Base-by-base conservation (phyloP, 768 basidiomycete genomes). In the Rhizopogon salebrosus region DNA sequence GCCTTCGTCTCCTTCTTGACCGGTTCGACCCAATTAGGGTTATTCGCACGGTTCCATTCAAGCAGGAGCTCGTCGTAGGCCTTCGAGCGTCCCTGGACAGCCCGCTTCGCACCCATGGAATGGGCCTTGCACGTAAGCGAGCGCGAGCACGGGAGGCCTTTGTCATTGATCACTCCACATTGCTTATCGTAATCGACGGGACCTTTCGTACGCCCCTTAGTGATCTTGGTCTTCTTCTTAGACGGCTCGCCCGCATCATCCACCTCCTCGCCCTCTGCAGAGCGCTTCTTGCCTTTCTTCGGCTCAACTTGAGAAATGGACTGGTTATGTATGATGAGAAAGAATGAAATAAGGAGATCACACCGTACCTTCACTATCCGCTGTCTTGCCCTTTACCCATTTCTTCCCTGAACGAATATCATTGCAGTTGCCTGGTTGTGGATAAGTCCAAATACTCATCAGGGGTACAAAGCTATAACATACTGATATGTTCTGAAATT, bases 121-220 rank as follows among this genome's bases (percentile, higher is more conserved):
- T 99, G 95, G 5, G 95, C 92, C 70, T 99, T 99, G 75, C 95
- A 99, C 0, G 95, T 98, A 35, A 99, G 79, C 6, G 93, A 93
- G 24, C 95, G 89, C 11, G 93, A 92, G 65, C 95, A 99, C 0
- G 92, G 93, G 6, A 92, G 73, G 40, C 80, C 80, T 69, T 97
- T 97, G 72, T 95, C 94, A 71, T 95, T 98, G 67, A 97, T 95
- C 35, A 98, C 95, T 48, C 95, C 94, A 61, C 95, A 98, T 58
- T 97, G 94, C 52, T 81, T 85, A 73, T 97, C 92, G 57, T 85
- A 83, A 70, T 98, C 88, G 46, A 95, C 83, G 3, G 94, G 93
- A 1, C 91, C 90, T 61, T 91, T 91, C 55, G 80, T 70, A 41
- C 89, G 83, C 16, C 88, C 85, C 67, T 90, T 91, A 18, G 83